Evolutionary conservation across 495 filamentous ascomycete genomes (phyloP), one percentile per base, ranked within the genome.

Genomic region (Talaromyces liani): DNA sequence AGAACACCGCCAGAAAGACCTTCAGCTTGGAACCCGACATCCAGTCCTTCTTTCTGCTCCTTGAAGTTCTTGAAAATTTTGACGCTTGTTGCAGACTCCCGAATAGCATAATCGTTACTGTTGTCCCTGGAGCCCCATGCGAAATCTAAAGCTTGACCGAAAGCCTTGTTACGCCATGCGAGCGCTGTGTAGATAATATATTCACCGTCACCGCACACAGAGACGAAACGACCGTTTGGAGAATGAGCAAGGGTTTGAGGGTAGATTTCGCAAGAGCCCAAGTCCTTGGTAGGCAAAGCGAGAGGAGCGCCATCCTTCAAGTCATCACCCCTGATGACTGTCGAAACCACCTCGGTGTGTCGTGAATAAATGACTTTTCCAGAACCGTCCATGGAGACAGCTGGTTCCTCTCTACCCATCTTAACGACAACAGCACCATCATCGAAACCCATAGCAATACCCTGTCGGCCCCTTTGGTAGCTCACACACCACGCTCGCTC

Each of bases 151-250:
- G 92, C 94, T 36, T 90, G 89, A 6, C 94, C 94, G 70, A 98
- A 99, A 7, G 92, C 91, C 79, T 97, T 97, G 77, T 99, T 98
- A 71, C 94, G 87, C 86, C 95, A 96, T 8, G 94, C 94, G 55
- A 98, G 84, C 64, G 94, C 92, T 14, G 94, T 99, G 78, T 98
- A 98, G 67, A 98, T 93, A 68, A 97, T 98, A 73, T 96, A 97
- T 71, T 99, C 94, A 33, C 94, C 94, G 69, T 99, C 94, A 55
- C 94, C 94, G 68, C 94, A 98, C 27, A 98, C 90, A 7, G 95
- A 92, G 25, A 98, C 94, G 64, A 98, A 99, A 16, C 95, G 88
- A 53, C 95, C 94, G 69, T 99, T 99, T 3, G 94, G 89, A n/a
- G 92, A 97, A 75, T 99, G 94, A 14, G 90, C 82, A 27, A 99